Percentiles rank a stretch among this genome's conserved stretches.
phyloP scores from a whole-genome alignment of 306 rosid genomes.

The Biancaea sappan region DNA sequence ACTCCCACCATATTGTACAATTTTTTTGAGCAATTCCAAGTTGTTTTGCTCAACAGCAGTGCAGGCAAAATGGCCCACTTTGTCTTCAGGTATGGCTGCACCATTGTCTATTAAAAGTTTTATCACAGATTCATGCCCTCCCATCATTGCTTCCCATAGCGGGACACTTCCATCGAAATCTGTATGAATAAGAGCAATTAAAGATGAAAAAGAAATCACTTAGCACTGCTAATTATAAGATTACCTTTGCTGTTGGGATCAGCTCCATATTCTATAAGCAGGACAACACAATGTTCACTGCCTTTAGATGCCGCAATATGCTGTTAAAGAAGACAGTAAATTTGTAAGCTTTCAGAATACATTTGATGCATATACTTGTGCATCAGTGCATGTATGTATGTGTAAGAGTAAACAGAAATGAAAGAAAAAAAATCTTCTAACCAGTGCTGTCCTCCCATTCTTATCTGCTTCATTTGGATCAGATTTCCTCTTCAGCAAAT shows the following conservation, averaged over 20 bases:
- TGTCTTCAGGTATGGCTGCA: constrained; percentile 40
- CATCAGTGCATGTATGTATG: no score
- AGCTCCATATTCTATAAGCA: constrained; percentile 63
- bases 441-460: constrained; percentile 66
- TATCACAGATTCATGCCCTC: constrained; percentile 42
- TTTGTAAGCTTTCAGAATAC: constrained; percentile 5
- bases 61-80: constrained; percentile 51
- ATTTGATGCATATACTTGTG: neutral
- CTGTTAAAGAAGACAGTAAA: constrained; percentile 43
- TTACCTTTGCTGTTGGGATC: constrained; percentile 68
- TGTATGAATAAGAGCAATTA: constrained; percentile 31
- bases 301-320: constrained; percentile 71
- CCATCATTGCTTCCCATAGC: constrained; percentile 58
- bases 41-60: constrained; percentile 50
- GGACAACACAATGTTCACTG: constrained; percentile 46
- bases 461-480: constrained; percentile 69
- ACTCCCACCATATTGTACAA: constrained; percentile 41
- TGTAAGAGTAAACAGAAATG: neutral
- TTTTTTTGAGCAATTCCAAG: constrained; percentile 53
- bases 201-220: neutral
- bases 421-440: constrained; percentile 33
- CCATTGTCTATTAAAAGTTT: constrained; percentile 58
- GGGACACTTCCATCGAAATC: constrained; percentile 65
- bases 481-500: constrained; percentile 55
- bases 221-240: neutral